phyloP scores from a whole-genome alignment of 2,329 filamentous ascomycete species.

The Colletotrichum sp. region DNA sequence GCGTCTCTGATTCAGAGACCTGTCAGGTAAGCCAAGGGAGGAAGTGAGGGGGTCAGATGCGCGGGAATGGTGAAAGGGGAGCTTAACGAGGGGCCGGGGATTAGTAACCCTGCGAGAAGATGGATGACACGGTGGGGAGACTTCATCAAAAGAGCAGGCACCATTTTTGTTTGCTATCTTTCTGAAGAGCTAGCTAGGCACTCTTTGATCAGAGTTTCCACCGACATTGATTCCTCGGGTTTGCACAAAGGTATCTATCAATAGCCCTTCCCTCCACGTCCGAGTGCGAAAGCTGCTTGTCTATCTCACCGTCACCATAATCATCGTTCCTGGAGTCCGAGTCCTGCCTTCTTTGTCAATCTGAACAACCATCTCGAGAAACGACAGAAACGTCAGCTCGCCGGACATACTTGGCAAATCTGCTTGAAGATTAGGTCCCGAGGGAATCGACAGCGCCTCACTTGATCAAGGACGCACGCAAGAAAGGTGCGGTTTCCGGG shows the following conservation, averaged over 20 bases:
- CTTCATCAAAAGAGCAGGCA: neutral
- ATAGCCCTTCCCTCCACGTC: neutral
- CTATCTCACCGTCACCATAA: neutral
- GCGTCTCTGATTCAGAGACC: neutral
- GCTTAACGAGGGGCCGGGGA: neutral
- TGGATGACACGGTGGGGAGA: neutral
- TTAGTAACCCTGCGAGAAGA: neutral
- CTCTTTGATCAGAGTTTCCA: neutral
- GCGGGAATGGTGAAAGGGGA: neutral
- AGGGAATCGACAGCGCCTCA: conserved; percentile 1
- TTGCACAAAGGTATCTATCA: neutral
- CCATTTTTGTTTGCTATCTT: neutral
- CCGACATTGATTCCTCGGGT: neutral
- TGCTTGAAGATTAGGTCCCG: neutral
- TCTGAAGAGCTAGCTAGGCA: neutral
- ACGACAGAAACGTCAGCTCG: neutral
- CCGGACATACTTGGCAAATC: neutral
- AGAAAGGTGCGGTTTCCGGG: neutral
- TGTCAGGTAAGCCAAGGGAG: conserved; percentile 2
- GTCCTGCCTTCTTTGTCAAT: neutral
- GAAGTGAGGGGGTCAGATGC: neutral
- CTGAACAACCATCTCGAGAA: neutral
- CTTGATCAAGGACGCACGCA: neutral
- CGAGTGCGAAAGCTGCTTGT: neutral
- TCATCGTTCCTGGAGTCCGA: neutral